Evolutionary conservation across 805 yeast species (phyloP).

Genomic region (Hyphopichia homilentoma): DNA sequence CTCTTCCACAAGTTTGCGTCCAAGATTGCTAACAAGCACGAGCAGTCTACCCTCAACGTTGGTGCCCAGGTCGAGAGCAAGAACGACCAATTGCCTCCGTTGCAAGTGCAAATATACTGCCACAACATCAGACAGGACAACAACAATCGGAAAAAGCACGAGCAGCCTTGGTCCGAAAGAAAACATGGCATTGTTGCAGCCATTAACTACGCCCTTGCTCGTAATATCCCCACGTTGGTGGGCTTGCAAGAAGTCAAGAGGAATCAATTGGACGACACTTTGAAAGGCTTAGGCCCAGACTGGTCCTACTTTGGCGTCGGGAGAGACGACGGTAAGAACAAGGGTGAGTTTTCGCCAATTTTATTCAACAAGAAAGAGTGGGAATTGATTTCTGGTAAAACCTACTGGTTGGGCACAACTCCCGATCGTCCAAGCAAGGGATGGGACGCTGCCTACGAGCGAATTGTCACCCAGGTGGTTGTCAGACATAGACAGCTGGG

Average conservation of each 20-base stretch:
- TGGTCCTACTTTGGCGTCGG: slow-evolving; percentile 30
- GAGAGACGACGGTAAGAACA: slow-evolving; percentile 23
- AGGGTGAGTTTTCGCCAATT: slow-evolving; percentile 28
- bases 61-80: slow-evolving; percentile 3
- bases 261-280: slow-evolving; percentile 31
- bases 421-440: slow-evolving; percentile 31
- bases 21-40: slow-evolving; percentile 2
- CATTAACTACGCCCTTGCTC: slow-evolving; percentile 18
- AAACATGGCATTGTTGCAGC: slow-evolving; percentile 33
- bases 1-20: slow-evolving; percentile 4
- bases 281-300: slow-evolving; percentile 16
- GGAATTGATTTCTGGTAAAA: slow-evolving; percentile 16
- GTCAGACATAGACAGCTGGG: slow-evolving; percentile 19
- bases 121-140: slow-evolving; percentile 44
- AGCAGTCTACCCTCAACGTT: not conserved
- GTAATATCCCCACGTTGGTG: slow-evolving; percentile 28
- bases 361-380: slow-evolving; percentile 20
- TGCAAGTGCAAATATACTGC: slow-evolving; percentile 24
- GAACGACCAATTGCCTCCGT: slow-evolving; percentile 10
- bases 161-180: slow-evolving; percentile 44
- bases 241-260: slow-evolving; percentile 38
- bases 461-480: slow-evolving; percentile 36
- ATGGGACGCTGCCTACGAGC: slow-evolving; percentile 44
- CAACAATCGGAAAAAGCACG: slow-evolving; percentile 27
- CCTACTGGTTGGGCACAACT: slow-evolving; percentile 24